Conservation (phyloP, 169 alveolate species). For the Plasmodium gaboni region DNA sequence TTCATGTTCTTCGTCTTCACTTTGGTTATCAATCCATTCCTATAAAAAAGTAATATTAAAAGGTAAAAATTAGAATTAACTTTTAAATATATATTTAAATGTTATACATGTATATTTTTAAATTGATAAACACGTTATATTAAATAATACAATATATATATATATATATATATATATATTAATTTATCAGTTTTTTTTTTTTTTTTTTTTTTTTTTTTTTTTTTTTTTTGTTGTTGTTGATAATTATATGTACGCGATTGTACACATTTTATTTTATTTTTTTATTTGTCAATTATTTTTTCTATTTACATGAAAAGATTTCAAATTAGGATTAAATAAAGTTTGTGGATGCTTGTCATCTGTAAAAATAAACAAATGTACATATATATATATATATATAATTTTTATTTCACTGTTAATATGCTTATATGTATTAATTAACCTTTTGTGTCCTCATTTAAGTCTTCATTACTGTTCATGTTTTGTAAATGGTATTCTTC, state of each 20-base stretch:
- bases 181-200: conserved; percentile 2
- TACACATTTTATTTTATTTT: not conserved
- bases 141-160: not conserved
- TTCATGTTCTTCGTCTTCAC: conserved; percentile 79
- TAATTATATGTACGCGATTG: not conserved
- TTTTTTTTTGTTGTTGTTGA: too few species aligned
- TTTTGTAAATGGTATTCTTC: conserved; percentile 4
- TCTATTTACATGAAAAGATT: conserved; percentile 71
- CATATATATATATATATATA: not conserved
- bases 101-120: too few species aligned
- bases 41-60: conserved; percentile 19
- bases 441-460: conserved; percentile 15
- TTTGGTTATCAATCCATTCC: conserved; percentile 77
- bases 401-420: too few species aligned
- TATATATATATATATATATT: conserved; percentile 10
- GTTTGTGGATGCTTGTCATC: conserved; percentile 42
- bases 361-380: conserved; percentile 17
- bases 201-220: conserved; percentile 16
- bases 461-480: conserved; percentile 4
- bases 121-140: too few species aligned
- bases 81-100: conserved; percentile 11
- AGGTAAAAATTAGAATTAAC: conserved; percentile 4
- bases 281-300: not conserved
- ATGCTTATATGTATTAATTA: conserved; percentile 3
- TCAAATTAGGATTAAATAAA: conserved; percentile 41